A percentile compares a stretch with the other conserved stretches of the same genome.
Evolutionary conservation across 441 rosid species (phyloP).

Genomic region (Mallotus repandus): DNA sequence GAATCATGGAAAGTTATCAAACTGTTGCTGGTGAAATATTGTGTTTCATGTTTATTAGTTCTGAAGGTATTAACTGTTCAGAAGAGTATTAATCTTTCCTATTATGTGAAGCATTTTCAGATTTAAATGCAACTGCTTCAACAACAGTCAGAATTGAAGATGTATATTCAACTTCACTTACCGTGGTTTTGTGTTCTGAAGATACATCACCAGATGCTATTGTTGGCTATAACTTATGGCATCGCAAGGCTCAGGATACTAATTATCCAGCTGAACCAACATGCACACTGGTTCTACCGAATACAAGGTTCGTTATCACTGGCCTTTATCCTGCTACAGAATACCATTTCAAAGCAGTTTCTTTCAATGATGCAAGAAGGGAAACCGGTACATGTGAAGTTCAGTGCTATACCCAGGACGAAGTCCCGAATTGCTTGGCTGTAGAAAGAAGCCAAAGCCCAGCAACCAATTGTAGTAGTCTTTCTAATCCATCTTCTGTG

Average conservation of each 20-base stretch:
- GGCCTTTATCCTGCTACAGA: slow-evolving; percentile 66
- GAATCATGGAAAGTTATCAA: not conserved
- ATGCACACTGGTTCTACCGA: slow-evolving; percentile 49
- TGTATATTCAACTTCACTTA: slow-evolving; percentile 53
- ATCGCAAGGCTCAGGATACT: slow-evolving; percentile 46
- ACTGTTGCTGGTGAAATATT: not conserved
- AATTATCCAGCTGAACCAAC: slow-evolving; percentile 59
- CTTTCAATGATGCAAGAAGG: slow-evolving; percentile 37
- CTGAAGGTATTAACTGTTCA: not conserved
- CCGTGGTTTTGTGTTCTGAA: slow-evolving; percentile 51
- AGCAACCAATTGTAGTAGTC: slow-evolving; percentile 69
- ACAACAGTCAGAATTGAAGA: slow-evolving; percentile 56
- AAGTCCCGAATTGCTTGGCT: slow-evolving; percentile 35
- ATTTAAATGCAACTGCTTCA: slow-evolving; percentile 32
- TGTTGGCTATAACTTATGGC: slow-evolving; percentile 56
- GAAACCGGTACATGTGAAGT: slow-evolving; percentile 57
- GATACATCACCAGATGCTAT: slow-evolving; percentile 35
- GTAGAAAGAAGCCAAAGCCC: slow-evolving; percentile 84
- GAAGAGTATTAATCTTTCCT: not conserved
- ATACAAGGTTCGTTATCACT: slow-evolving; percentile 50
- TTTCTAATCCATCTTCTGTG: slow-evolving; percentile 77
- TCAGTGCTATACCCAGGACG: slow-evolving; percentile 39
- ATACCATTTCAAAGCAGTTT: slow-evolving; percentile 59
- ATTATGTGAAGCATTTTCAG: slow-evolving; percentile 28
- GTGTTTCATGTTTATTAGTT: not conserved